phyloP scores from a whole-genome alignment of 1,284 basidiomycete genomes.

The Spongispora temasekensis region DNA sequence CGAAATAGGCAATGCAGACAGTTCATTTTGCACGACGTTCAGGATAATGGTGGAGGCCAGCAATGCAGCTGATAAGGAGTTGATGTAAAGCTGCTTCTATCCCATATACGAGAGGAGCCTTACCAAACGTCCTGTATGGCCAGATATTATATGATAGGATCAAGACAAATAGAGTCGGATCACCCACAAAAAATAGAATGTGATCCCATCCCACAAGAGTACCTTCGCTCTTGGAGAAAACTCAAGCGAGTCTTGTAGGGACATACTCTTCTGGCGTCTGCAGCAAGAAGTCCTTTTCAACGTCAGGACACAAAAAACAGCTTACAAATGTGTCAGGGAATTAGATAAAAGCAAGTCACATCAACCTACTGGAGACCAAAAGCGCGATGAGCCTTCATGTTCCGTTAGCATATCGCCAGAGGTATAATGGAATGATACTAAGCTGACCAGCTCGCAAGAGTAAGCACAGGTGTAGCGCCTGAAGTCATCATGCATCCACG shows the following conservation, averaged over 20 bases:
- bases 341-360: neutral
- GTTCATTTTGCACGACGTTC: constrained; percentile 13
- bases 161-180: neutral
- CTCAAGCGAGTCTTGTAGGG: neutral
- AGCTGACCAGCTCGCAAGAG: constrained; percentile 23
- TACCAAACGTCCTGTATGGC: constrained; percentile 19
- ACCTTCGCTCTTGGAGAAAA: neutral
- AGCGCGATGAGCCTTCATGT: constrained; percentile 14
- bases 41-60: constrained; percentile 20
- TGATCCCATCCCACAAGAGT: constrained; percentile 16
- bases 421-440: neutral
- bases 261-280: neutral
- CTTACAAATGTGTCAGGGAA: constrained; percentile 12
- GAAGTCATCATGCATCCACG: constrained; percentile 17
- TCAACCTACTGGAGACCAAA: constrained; percentile 18
- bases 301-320: constrained; percentile 19
- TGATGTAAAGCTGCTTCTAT: neutral
- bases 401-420: constrained; percentile 3
- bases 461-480: constrained; percentile 15
- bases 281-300: constrained; percentile 11
- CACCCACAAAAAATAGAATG: constrained; percentile 25
- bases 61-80: constrained; percentile 9
- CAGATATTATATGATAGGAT: neutral
- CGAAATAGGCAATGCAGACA: constrained; percentile 15
- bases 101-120: neutral